phyloP scores from a whole-genome alignment of 495 filamentous ascomycete species.

The Xylaria nigripes region DNA sequence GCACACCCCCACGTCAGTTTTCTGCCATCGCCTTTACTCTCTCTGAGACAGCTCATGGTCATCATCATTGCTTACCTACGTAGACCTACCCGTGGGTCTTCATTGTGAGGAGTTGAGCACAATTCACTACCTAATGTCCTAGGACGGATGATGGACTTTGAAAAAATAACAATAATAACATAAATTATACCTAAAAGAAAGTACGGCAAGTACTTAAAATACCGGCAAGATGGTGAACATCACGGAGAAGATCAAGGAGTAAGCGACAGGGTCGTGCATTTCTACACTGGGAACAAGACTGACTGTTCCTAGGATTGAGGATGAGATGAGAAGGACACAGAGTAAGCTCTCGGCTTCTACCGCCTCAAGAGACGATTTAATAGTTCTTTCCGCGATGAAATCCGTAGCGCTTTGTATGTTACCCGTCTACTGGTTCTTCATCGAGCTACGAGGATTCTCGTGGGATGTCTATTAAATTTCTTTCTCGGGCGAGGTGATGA shows the following conservation, averaged over 20 bases:
- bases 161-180: too few species aligned
- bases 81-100: too few species aligned
- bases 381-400: slow-evolving; percentile 1
- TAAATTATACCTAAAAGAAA: too few species aligned
- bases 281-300: not conserved
- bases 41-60: too few species aligned
- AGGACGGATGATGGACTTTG: too few species aligned
- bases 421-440: not conserved
- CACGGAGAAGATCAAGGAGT: slow-evolving; percentile 99
- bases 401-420: slow-evolving; percentile 1
- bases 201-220: not conserved
- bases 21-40: too few species aligned
- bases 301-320: slow-evolving; percentile 75
- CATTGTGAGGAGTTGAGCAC: too few species aligned
- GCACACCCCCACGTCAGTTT: too few species aligned
- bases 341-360: slow-evolving; percentile 49
- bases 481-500: slow-evolving; percentile 1
- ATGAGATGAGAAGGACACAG: slow-evolving; percentile 98
- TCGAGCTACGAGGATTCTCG: not conserved
- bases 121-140: too few species aligned
- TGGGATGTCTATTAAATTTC: not conserved
- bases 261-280: slow-evolving; percentile 21
- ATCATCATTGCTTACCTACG: too few species aligned
- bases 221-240: slow-evolving; percentile 93
- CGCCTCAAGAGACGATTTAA: not conserved